Percentiles rank a stretch among this genome's conserved stretches.
These are phyloP conservation scores for Aureobasidium sp. DNA, from an alignment of 2,329 filamentous ascomycete genomes.

Conservation along the genomic window DNA sequence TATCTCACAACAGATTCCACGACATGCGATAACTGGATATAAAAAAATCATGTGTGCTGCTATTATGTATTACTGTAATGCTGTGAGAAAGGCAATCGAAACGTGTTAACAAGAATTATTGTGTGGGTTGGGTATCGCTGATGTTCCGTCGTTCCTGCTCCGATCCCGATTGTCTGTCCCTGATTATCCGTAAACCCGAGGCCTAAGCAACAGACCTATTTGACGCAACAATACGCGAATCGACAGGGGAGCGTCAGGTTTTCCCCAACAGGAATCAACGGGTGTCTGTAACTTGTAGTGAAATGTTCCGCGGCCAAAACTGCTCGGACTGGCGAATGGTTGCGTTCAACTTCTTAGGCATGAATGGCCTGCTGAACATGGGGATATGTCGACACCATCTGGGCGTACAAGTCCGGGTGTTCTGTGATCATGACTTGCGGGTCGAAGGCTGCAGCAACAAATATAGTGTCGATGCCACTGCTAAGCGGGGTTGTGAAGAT, in stretches of 20 bases:
- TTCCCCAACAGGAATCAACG: constrained; percentile 1
- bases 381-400: constrained; percentile 76
- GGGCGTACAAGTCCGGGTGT: constrained; percentile 73
- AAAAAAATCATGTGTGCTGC: neutral
- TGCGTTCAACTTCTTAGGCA: constrained; percentile 18
- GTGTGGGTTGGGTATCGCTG: constrained; percentile 1
- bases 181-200: constrained; percentile 13
- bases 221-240: constrained; percentile 15
- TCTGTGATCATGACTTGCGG: constrained; percentile 60
- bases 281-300: neutral
- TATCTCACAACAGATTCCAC: neutral
- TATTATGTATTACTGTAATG: constrained; percentile 11
- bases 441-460: constrained; percentile 66
- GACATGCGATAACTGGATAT: neutral
- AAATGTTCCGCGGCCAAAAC: neutral
- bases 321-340: neutral
- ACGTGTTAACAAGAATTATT: neutral
- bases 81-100: neutral
- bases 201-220: neutral
- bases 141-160: neutral
- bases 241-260: constrained; percentile 8
- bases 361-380: constrained; percentile 54
- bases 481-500: constrained; percentile 83
- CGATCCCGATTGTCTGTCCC: neutral
- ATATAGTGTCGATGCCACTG: constrained; percentile 86